These are phyloP conservation scores for Nakaseomyces nivariensis DNA, from an alignment of 1,139 yeast genomes.

Conservation along the genomic window DNA sequence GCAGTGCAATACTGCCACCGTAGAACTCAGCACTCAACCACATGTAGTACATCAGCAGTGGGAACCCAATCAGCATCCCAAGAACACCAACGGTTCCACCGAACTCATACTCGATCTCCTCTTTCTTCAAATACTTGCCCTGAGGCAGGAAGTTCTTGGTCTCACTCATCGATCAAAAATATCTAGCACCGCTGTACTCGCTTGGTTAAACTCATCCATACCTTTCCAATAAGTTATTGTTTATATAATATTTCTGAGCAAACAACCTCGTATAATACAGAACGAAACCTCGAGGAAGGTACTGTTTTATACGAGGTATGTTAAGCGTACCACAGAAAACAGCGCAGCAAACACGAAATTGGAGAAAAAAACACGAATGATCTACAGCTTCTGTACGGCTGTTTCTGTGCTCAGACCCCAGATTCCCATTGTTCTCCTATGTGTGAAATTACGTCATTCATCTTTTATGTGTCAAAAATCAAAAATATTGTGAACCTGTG, in stretches of 20 bases:
- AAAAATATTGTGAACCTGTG: too few species aligned
- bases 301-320: too few species aligned
- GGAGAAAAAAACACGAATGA: not conserved
- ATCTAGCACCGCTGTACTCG: too few species aligned
- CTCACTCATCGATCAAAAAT: not conserved
- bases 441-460: too few species aligned
- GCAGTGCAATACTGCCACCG: conserved; percentile 63
- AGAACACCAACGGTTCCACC: conserved; percentile 91
- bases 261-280: too few species aligned
- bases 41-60: conserved; percentile 90
- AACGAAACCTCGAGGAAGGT: too few species aligned
- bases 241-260: too few species aligned
- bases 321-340: too few species aligned
- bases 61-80: conserved; percentile 92
- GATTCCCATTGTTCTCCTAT: not conserved
- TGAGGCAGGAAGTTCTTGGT: conserved; percentile 24
- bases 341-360: too few species aligned
- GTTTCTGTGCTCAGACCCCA: not conserved
- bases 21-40: conserved; percentile 85
- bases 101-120: conserved; percentile 63
- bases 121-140: conserved; percentile 33
- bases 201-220: too few species aligned
- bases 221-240: too few species aligned
- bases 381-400: not conserved
- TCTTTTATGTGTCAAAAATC: too few species aligned